Evolutionary conservation across 106 monocot species (phyloP).

Genomic region (Dendrobium catenatum): DNA sequence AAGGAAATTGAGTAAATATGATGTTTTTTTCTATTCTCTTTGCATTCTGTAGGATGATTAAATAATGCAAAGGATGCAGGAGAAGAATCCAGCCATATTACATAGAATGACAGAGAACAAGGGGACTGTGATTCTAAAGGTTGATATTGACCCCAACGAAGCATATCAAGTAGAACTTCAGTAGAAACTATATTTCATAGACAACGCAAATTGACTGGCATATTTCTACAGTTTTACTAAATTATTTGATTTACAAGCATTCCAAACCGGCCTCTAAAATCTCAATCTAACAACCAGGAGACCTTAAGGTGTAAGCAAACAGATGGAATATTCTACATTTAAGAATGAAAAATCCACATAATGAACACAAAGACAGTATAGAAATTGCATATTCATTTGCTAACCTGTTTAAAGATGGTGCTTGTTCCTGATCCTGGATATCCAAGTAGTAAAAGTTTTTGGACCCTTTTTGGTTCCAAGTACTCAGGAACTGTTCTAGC

Average conservation of each 20-base stretch:
- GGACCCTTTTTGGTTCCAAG: slow-evolving; percentile 69
- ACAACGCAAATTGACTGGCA: not conserved
- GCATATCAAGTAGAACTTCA: not conserved
- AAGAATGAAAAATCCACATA: not conserved
- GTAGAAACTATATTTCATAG: not conserved
- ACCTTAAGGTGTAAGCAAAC: not conserved
- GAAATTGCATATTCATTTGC: slow-evolving; percentile 1
- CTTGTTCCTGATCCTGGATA: slow-evolving; percentile 78
- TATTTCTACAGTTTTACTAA: not conserved
- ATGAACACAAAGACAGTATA: not conserved
- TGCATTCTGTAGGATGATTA: too few relatives aligned
- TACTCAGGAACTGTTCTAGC: slow-evolving; percentile 70
- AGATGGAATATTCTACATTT: not conserved
- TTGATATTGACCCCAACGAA: not conserved
- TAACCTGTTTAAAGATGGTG: slow-evolving; percentile 92
- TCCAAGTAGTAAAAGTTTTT: slow-evolving; percentile 85
- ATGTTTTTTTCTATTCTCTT: too few relatives aligned
- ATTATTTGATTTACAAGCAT: slow-evolving; percentile 1
- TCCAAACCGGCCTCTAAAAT: not conserved
- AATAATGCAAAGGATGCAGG: too few relatives aligned
- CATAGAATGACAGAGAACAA: too few relatives aligned
- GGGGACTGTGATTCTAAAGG: not conserved
- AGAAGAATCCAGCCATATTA: too few relatives aligned
- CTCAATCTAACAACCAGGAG: not conserved
- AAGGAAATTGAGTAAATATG: too few relatives aligned